Evolutionary conservation across 2,329 filamentous ascomycete genomes (phyloP).

Genomic region (Cladosporium oxysporum): DNA sequence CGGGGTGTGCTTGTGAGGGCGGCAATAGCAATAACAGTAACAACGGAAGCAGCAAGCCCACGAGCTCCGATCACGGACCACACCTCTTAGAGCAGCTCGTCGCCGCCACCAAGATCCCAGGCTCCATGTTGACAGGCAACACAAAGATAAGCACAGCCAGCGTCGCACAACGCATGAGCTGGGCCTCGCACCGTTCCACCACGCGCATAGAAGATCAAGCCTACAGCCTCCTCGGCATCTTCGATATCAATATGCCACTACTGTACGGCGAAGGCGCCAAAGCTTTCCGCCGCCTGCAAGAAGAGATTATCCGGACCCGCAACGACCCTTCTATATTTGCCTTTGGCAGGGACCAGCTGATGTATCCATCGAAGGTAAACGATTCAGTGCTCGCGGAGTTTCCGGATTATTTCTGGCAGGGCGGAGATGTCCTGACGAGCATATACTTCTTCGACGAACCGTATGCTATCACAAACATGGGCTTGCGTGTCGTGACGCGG

Average conservation of each 20-base stretch:
- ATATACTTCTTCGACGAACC: not conserved
- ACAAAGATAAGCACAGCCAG: not conserved
- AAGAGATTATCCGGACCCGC: constrained; percentile 16
- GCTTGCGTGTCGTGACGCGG: not conserved
- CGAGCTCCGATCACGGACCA: not conserved
- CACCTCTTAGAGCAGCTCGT: not conserved
- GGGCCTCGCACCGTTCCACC: constrained; percentile 14
- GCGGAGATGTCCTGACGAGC: not conserved
- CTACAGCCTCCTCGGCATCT: constrained; percentile 49
- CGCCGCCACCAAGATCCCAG: not conserved
- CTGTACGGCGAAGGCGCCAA: constrained; percentile 41
- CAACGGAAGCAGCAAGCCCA: not conserved
- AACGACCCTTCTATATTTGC: constrained; percentile 13
- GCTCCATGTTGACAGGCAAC: not conserved
- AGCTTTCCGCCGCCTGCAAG: constrained; percentile 19
- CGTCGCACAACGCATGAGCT: constrained; percentile 21
- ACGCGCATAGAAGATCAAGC: constrained; percentile 43
- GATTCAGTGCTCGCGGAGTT: not conserved
- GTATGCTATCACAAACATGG: not conserved
- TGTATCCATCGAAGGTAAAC: not conserved
- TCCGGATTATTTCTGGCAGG: not conserved
- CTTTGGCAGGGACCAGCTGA: not conserved
- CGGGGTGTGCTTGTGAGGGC: not conserved
- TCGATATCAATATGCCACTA: constrained; percentile 46
- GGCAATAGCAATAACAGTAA: too few relatives aligned